Evolutionary conservation across 2,329 filamentous ascomycete genomes (phyloP).

Genomic region (Grosmannia huntii): DNA sequence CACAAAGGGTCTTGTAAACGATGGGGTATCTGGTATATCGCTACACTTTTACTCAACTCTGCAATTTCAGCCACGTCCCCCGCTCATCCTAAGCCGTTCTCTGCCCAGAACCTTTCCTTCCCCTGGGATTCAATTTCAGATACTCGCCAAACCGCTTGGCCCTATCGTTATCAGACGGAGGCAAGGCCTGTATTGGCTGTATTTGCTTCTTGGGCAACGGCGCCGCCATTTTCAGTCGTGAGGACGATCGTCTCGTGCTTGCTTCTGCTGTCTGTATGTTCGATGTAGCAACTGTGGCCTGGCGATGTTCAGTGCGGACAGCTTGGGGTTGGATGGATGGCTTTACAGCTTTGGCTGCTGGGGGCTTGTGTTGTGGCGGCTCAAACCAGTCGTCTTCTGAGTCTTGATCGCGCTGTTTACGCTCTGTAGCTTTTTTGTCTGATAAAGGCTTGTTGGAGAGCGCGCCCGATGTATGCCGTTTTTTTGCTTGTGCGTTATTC

Average conservation of each 20-base stretch:
- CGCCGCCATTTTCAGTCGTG: background rate
- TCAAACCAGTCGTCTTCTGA: conserved; percentile 4
- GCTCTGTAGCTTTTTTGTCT: background rate
- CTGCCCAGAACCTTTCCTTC: background rate
- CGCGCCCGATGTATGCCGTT: background rate
- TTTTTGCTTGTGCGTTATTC: background rate
- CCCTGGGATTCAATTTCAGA: background rate
- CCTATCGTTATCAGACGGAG: background rate
- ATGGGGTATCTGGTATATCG: background rate
- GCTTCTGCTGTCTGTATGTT: background rate
- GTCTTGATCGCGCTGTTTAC: background rate
- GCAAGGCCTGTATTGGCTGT: background rate
- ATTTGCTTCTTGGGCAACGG: background rate
- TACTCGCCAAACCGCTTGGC: background rate
- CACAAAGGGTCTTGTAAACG: background rate
- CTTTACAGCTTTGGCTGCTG: background rate
- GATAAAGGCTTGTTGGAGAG: background rate
- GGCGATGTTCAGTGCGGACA: background rate
- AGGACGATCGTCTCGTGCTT: background rate
- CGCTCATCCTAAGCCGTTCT: background rate
- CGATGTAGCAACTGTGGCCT: background rate
- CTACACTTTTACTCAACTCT: background rate
- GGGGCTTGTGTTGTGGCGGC: background rate
- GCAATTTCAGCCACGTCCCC: background rate
- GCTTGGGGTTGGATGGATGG: background rate